These are phyloP conservation scores for Malassezia psittaci DNA, from an alignment of 1,284 basidiomycete genomes.

Conservation along the genomic window DNA sequence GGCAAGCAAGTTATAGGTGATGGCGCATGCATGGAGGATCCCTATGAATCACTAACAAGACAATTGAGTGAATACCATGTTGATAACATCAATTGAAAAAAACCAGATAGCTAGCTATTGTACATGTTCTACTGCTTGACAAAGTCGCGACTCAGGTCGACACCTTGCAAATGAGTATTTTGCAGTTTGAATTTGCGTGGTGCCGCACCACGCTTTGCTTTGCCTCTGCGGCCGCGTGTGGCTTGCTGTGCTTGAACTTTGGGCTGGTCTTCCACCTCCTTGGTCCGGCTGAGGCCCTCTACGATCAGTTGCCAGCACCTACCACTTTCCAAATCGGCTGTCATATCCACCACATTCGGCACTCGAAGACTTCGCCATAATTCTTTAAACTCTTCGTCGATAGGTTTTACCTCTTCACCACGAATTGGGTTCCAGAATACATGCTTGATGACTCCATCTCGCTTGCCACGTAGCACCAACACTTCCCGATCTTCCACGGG, in stretches of 20 bases:
- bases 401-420: slow-evolving; percentile 58
- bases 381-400: slow-evolving; percentile 75
- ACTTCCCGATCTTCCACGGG: slow-evolving; percentile 69
- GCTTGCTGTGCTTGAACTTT: slow-evolving; percentile 22
- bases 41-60: slow-evolving; percentile 19
- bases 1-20: slow-evolving; percentile 27
- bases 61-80: slow-evolving; percentile 18
- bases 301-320: neutral
- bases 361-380: slow-evolving; percentile 74
- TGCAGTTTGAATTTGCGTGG: slow-evolving; percentile 58
- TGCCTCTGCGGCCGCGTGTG: slow-evolving; percentile 23
- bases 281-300: slow-evolving; percentile 33
- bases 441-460: slow-evolving; percentile 62
- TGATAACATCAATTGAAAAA: neutral
- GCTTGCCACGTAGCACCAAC: slow-evolving; percentile 68
- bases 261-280: slow-evolving; percentile 24
- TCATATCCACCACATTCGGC: slow-evolving; percentile 70
- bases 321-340: slow-evolving; percentile 60
- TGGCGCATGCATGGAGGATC: slow-evolving; percentile 36
- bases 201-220: slow-evolving; percentile 26
- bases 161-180: slow-evolving; percentile 68
- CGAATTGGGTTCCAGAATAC: slow-evolving; percentile 86
- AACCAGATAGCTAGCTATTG: neutral
- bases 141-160: slow-evolving; percentile 64
- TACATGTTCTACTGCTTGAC: slow-evolving; percentile 16